These are phyloP conservation scores for Tetrapisispora arboricola DNA, from an alignment of 805 yeast species.

Conservation along the genomic window DNA sequence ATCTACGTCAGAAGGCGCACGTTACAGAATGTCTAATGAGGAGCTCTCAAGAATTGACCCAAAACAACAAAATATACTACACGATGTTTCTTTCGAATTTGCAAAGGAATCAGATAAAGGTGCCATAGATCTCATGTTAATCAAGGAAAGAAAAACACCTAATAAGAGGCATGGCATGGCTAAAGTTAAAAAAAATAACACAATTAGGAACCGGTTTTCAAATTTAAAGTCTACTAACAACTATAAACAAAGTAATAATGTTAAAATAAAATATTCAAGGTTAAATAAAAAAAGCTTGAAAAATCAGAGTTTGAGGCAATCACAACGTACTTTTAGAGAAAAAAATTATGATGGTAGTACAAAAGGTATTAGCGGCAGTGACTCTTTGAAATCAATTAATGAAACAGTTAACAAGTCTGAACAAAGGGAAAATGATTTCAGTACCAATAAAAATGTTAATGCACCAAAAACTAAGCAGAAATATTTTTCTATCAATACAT, in stretches of 20 bases:
- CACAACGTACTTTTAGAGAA: too few relatives aligned
- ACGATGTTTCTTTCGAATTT: too few relatives aligned
- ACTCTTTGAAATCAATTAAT: too few relatives aligned
- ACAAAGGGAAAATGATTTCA: too few relatives aligned
- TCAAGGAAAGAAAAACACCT: neutral
- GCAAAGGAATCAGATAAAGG: conserved; percentile 6
- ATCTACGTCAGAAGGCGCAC: neutral
- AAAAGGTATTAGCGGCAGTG: too few relatives aligned
- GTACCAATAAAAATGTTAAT: neutral
- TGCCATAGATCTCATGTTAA: conserved; percentile 12
- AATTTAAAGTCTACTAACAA: neutral
- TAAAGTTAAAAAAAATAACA: neutral
- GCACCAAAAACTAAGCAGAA: conserved; percentile 1
- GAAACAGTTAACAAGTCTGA: too few relatives aligned
- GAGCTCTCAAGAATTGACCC: too few relatives aligned
- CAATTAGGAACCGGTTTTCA: neutral
- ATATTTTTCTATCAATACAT: neutral
- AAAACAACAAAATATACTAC: too few relatives aligned
- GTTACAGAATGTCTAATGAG: too few relatives aligned
- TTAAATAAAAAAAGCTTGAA: neutral
- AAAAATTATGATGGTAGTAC: too few relatives aligned
- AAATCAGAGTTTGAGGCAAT: neutral
- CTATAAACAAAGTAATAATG: neutral
- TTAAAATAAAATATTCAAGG: neutral
- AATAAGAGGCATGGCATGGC: neutral